Evolutionary conservation across 2,329 filamentous ascomycete genomes (phyloP).

Genomic region (Trichoderma arundinaceum): DNA sequence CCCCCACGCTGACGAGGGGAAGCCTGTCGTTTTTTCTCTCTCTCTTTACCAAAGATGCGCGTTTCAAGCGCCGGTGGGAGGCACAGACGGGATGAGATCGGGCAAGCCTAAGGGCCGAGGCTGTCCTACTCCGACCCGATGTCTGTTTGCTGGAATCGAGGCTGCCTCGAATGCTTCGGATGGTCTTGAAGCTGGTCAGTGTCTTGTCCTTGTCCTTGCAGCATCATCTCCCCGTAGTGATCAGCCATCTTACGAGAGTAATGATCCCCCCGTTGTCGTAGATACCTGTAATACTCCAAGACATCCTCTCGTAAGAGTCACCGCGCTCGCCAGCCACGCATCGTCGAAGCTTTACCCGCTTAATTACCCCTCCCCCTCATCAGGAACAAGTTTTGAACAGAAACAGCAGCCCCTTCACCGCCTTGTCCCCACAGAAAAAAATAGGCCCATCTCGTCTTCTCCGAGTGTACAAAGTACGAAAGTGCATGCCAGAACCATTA

Average conservation of each 20-base stretch:
- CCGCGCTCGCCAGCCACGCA: constrained; percentile 6
- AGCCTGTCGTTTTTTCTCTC: background rate
- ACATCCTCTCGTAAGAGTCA: constrained; percentile 12
- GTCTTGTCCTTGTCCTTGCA: too few species aligned
- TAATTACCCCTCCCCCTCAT: constrained; percentile 13
- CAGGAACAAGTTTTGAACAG: constrained; percentile 9
- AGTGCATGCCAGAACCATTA: background rate
- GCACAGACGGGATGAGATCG: background rate
- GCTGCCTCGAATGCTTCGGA: background rate
- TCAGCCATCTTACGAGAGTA: too few species aligned
- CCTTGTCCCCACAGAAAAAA: constrained; percentile 16
- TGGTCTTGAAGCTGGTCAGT: too few species aligned
- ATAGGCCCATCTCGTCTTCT: background rate
- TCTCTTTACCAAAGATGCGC: constrained; percentile 1
- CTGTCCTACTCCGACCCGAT: background rate
- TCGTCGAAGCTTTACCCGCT: constrained; percentile 23
- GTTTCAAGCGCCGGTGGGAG: constrained; percentile 2
- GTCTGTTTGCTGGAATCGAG: background rate
- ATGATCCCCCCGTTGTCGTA: background rate
- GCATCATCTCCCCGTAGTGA: too few species aligned
- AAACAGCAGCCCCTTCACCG: constrained; percentile 8
- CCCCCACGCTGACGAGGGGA: constrained; percentile 25
- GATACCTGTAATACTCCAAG: background rate
- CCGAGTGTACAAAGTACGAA: background rate
- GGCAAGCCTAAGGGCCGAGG: background rate